A percentile compares a stretch with the other conserved stretches of the same genome.
phyloP scores from a whole-genome alignment of 139 green algal genomes.

The Nannochloris sp. region DNA sequence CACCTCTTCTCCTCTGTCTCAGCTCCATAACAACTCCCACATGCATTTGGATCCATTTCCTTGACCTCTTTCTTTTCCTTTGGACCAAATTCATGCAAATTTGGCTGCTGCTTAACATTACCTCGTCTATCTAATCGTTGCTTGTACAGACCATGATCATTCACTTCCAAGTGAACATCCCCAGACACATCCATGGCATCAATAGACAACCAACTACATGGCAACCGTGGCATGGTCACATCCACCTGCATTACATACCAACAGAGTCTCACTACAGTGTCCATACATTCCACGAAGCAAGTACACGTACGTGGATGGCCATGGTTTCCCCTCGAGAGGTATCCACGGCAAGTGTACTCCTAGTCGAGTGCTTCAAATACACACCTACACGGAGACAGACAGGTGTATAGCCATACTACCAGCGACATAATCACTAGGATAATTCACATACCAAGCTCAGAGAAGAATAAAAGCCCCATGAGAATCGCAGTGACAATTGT shows the following conservation, averaged over 20 bases:
- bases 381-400: conserved; percentile 40
- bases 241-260: conserved; percentile 61
- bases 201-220: conserved; percentile 82
- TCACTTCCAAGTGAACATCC: conserved; percentile 86
- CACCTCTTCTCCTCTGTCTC: conserved; percentile 61
- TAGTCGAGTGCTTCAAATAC: conserved; percentile 55
- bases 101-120: background rate
- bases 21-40: conserved; percentile 90
- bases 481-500: conserved; percentile 75
- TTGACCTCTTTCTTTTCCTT: background rate
- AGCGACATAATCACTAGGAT: no score
- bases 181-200: conserved; percentile 96
- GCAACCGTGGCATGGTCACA: conserved; percentile 79
- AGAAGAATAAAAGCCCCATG: conserved; percentile 89
- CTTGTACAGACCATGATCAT: conserved; percentile 74
- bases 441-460: conserved; percentile 68
- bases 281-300: no score
- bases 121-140: conserved; percentile 33
- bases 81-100: conserved; percentile 3
- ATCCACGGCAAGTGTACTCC: conserved; percentile 83
- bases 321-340: conserved; percentile 75
- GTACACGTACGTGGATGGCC: conserved; percentile 38
- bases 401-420: no score
- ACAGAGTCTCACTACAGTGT: no score
- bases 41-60: conserved; percentile 26